Evolutionary conservation across 768 basidiomycete genomes (phyloP), one percentile per base, ranked within the genome.

Genomic region (Termitomyces bulborhizus): DNA sequence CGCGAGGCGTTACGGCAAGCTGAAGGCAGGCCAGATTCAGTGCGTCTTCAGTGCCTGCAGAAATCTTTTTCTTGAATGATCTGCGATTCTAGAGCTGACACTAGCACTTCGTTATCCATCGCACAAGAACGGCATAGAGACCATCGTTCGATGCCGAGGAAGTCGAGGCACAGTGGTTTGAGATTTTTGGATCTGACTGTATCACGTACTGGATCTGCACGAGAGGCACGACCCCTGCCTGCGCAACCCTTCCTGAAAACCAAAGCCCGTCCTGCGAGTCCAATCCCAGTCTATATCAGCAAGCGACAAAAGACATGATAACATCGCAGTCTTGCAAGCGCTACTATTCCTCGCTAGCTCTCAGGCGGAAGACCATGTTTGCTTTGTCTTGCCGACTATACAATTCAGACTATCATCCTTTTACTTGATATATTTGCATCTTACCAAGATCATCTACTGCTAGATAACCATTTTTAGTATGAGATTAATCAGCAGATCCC

Each of bases 251-350:
- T 13, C 5, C 6, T 26, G 32, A 60, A 60, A 51, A 13, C 37
- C 8, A 51, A 40, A n/a, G 44, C 58, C n/a, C 54, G 54, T 11
- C 51, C 51, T 37, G 39, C 37, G 21, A 62, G 58, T 32, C 58
- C 60, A 1, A 48, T 47, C 9, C 55, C 56, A 15, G 26, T 46
- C 12, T 41, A 46, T 40, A 46, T 12, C 18, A 47, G 9, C 9
- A 62, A 62, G 45, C 55, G 60, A 32, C 58, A 9, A 13, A 40
- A 37, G 11, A 13, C 40, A 32, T 26, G 31, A 48, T 24, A 34
- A 7, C 18, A 48, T 48, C 26, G 16, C 21, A 21, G 21, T 21
- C 2, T 21, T 21, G 21, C 21, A 21, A 21, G 1, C 21, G 21
- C 21, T 21, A 21, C 21, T 21, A 21, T 21, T 21, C 21, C 21